A percentile compares a stretch with the other conserved stretches of the same genome.
These are phyloP conservation scores for Calonectria hawksworthii DNA, from an alignment of 2,329 filamentous ascomycete genomes.

Conservation along the genomic window DNA sequence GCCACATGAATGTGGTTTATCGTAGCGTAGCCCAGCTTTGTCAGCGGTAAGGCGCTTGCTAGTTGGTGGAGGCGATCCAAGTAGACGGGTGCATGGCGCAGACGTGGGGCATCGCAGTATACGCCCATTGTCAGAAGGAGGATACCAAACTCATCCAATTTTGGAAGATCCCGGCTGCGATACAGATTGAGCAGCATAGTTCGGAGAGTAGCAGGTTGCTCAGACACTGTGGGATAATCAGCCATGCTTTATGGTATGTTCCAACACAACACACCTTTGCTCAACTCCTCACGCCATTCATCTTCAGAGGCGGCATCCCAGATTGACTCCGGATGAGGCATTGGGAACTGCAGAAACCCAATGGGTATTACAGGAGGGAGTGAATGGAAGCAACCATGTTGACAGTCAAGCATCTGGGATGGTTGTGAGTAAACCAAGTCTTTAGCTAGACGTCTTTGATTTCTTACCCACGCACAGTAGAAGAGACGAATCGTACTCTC, in stretches of 20 bases:
- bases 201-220: neutral
- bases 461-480: neutral
- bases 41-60: neutral
- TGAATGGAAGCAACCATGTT: neutral
- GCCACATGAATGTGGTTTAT: neutral
- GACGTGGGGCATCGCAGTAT: neutral
- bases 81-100: neutral
- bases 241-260: neutral
- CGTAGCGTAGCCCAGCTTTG: neutral
- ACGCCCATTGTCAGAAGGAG: neutral
- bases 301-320: neutral
- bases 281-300: neutral
- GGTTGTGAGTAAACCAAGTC: neutral
- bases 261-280: neutral
- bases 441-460: neutral
- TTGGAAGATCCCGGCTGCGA: neutral
- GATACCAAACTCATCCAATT: neutral
- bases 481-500: neutral
- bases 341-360: neutral
- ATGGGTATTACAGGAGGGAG: neutral
- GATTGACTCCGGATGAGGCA: neutral
- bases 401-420: neutral
- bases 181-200: neutral
- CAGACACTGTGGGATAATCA: neutral
- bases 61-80: neutral